phyloP scores from a whole-genome alignment of 2,329 filamentous ascomycete species.

The Paraphoma sp. region DNA sequence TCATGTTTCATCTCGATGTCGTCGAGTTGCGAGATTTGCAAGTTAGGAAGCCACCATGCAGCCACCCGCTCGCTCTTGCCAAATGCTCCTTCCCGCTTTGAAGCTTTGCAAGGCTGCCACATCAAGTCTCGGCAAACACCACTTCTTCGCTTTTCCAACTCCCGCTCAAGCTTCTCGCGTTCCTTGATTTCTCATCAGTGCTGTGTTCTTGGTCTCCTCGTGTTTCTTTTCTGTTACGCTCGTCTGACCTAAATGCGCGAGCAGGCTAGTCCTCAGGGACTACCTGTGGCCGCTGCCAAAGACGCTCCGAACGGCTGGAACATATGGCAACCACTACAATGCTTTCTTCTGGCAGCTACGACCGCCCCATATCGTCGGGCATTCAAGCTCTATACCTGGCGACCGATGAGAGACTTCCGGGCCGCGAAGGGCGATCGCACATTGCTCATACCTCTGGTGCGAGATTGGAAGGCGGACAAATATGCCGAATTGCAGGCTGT shows the following conservation, averaged over 20 bases:
- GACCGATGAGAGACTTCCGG: slow-evolving; percentile 29
- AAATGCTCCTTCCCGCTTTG: slow-evolving; percentile 1
- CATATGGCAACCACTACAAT: neutral
- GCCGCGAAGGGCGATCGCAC: slow-evolving; percentile 23
- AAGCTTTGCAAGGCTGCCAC: neutral
- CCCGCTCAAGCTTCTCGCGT: too few relatives aligned
- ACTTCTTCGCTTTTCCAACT: neutral
- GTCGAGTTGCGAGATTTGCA: neutral
- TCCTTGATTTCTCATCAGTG: neutral
- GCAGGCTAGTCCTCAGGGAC: neutral
- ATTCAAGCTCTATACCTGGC: slow-evolving; percentile 41
- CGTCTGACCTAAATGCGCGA: neutral
- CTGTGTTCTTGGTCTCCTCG: neutral
- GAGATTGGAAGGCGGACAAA: slow-evolving; percentile 36
- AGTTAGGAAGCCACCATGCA: slow-evolving; percentile 19
- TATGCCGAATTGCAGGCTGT: slow-evolving; percentile 35
- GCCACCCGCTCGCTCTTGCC: slow-evolving; percentile 9
- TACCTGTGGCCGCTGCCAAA: neutral
- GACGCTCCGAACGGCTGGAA: neutral
- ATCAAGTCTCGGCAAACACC: neutral
- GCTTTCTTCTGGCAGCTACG: neutral
- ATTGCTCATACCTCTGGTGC: slow-evolving; percentile 21
- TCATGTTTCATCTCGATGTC: neutral
- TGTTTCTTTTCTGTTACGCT: neutral
- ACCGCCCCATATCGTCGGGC: slow-evolving; percentile 35